phyloP scores from a whole-genome alignment of 2,329 filamentous ascomycete genomes.

The Talaromyces pinophilus region DNA sequence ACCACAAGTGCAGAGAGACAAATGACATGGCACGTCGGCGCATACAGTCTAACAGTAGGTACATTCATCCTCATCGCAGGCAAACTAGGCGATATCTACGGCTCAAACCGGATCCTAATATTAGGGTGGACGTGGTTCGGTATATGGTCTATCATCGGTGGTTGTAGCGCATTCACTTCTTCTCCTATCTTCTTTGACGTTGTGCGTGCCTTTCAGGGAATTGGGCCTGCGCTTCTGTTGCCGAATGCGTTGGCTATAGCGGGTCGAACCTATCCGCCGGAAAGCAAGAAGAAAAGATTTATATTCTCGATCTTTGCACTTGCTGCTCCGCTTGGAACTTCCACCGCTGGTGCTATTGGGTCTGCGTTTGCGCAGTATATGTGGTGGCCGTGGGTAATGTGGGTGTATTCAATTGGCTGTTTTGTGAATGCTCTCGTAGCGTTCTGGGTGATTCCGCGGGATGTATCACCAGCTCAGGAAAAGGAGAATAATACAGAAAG shows the following conservation, averaged over 20 bases:
- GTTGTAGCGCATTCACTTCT: not conserved
- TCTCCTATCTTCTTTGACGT: slow-evolving; percentile 34
- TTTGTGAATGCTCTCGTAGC: slow-evolving; percentile 36
- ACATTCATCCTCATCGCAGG: slow-evolving; percentile 55
- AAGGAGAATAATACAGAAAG: not conserved
- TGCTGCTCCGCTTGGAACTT: slow-evolving; percentile 42
- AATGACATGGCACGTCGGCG: slow-evolving; percentile 49
- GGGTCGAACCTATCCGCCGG: slow-evolving; percentile 45
- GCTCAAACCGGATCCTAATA: slow-evolving; percentile 43
- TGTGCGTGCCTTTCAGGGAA: slow-evolving; percentile 39
- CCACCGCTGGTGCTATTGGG: slow-evolving; percentile 42
- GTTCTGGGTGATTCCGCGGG: not conserved
- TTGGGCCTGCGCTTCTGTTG: slow-evolving; percentile 49
- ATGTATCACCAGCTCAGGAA: not conserved
- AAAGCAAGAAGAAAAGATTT: slow-evolving; percentile 44
- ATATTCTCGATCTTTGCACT: slow-evolving; percentile 49
- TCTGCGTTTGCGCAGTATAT: slow-evolving; percentile 41
- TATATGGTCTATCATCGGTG: slow-evolving; percentile 36
- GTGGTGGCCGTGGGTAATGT: slow-evolving; percentile 58
- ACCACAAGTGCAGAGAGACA: not conserved
- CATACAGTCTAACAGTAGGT: slow-evolving; percentile 52
- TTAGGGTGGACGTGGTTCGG: slow-evolving; percentile 52
- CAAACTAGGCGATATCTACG: slow-evolving; percentile 53
- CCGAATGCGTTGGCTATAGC: slow-evolving; percentile 51
- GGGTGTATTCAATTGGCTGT: slow-evolving; percentile 43